A percentile compares a stretch with the other conserved stretches of the same genome.
phyloP scores from a whole-genome alignment of 495 filamentous ascomycete genomes.

The Aspergillus nidulans region DNA sequence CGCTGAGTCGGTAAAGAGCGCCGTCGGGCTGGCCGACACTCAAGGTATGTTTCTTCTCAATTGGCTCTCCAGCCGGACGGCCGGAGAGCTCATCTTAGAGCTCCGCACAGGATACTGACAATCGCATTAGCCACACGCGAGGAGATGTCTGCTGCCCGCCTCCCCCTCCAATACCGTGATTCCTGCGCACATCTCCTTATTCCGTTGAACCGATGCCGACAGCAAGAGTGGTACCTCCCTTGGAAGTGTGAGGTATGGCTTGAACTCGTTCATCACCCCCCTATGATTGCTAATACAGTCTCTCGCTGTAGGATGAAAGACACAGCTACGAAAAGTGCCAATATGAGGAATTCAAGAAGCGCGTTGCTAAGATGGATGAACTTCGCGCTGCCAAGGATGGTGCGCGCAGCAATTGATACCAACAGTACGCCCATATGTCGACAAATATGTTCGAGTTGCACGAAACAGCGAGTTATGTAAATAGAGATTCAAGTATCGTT shows the following conservation, averaged over 20 bases:
- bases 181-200: slow-evolving; percentile 91
- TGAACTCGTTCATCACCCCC: not conserved
- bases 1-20: slow-evolving; percentile 51
- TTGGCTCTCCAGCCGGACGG: slow-evolving; percentile 8
- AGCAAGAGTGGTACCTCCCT: slow-evolving; percentile 86
- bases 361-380: slow-evolving; percentile 98
- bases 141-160: slow-evolving; percentile 85
- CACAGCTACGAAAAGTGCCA: slow-evolving; percentile 99
- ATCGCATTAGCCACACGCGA: slow-evolving; percentile 63
- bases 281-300: slow-evolving; percentile 3
- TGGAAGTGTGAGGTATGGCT: slow-evolving; percentile 93
- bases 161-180: slow-evolving; percentile 89
- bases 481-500: slow-evolving; percentile 42
- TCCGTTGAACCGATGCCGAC: slow-evolving; percentile 90
- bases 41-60: slow-evolving; percentile 35
- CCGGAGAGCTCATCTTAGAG: slow-evolving; percentile 6
- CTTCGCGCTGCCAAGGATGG: slow-evolving; percentile 81
- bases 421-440: slow-evolving; percentile 10
- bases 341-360: slow-evolving; percentile 97
- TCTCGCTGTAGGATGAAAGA: slow-evolving; percentile 67
- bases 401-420: slow-evolving; percentile 75
- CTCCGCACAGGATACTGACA: slow-evolving; percentile 15
- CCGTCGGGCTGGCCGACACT: slow-evolving; percentile 45
- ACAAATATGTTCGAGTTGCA: slow-evolving; percentile 18
- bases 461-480: slow-evolving; percentile 41